Evolutionary conservation across 257 asterid species (phyloP).

Genomic region (Ehretia macrophylla): DNA sequence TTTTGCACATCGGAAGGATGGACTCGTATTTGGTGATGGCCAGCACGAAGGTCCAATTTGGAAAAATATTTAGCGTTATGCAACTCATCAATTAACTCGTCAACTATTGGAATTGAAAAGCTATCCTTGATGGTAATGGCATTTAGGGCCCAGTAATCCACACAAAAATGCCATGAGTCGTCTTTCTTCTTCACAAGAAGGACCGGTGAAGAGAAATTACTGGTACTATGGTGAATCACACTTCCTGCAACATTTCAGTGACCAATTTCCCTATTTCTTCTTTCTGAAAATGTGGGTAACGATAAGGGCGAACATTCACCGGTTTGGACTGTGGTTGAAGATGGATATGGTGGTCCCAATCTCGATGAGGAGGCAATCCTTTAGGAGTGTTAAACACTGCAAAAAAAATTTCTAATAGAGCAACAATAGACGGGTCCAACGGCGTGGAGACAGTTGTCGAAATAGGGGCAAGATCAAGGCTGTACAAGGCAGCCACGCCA

Average conservation of each 20-base stretch:
- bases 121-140: neutral
- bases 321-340: neutral
- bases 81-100: conserved; percentile 1
- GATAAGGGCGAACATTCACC: neutral
- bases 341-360: too few species aligned
- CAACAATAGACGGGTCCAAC: too few species aligned
- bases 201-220: neutral
- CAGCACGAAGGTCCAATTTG: too few species aligned
- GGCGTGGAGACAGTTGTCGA: too few species aligned
- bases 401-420: too few species aligned
- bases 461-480: too few species aligned
- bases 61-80: neutral
- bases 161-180: neutral
- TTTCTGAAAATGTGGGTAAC: neutral
- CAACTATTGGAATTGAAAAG: neutral
- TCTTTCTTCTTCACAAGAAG: neutral
- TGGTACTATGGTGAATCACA: neutral
- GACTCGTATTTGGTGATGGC: neutral
- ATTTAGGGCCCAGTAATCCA: neutral
- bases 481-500: too few species aligned
- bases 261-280: neutral
- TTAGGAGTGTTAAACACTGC: too few species aligned
- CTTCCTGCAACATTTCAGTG: neutral
- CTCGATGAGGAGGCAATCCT: too few species aligned
- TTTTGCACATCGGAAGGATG: neutral